phyloP scores from a whole-genome alignment of 345 rosid genomes.

The Aquilaria malaccensis region DNA sequence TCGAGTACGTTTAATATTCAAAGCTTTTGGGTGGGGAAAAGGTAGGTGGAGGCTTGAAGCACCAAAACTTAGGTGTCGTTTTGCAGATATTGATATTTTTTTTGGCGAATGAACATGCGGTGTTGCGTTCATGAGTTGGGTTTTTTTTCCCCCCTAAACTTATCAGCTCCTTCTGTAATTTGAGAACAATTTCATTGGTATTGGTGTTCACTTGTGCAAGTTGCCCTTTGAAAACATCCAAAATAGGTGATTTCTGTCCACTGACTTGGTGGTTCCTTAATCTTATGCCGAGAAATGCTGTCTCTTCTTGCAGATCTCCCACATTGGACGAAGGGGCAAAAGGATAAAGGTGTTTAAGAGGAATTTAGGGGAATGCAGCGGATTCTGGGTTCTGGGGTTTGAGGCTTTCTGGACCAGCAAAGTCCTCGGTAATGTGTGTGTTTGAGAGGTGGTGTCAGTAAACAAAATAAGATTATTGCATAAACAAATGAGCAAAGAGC shows the following conservation, averaged over 20 bases:
- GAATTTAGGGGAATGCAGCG: slow-evolving; percentile 24
- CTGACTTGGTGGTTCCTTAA: slow-evolving; percentile 36
- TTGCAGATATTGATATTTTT: background rate
- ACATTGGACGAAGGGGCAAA: slow-evolving; percentile 17
- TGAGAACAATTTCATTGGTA: slow-evolving; percentile 30
- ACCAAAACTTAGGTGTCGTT: slow-evolving; percentile 9
- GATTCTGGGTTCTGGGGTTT: slow-evolving; percentile 21
- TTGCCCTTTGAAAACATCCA: slow-evolving; percentile 27
- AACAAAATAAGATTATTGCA: slow-evolving; percentile 16
- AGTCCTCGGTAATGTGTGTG: slow-evolving; percentile 20
- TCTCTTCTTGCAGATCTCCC: slow-evolving; percentile 31
- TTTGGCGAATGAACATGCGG: slow-evolving; percentile 15
- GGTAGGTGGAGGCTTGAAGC: slow-evolving; percentile 9
- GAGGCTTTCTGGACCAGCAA: slow-evolving; percentile 22
- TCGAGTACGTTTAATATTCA: slow-evolving; percentile 15
- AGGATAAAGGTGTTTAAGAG: slow-evolving; percentile 5
- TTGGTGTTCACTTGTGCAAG: slow-evolving; percentile 24
- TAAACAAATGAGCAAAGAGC: slow-evolving; percentile 25
- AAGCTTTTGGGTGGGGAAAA: slow-evolving; percentile 12
- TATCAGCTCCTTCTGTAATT: slow-evolving; percentile 4
- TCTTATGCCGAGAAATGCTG: slow-evolving; percentile 31
- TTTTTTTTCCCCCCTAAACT: slow-evolving; percentile 20
- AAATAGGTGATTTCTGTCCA: slow-evolving; percentile 41
- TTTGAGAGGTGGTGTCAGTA: slow-evolving; percentile 13
- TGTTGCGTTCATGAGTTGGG: slow-evolving; percentile 17